phyloP scores from a whole-genome alignment of 2,329 filamentous ascomycete genomes.

The Biscogniauxia sp. region DNA sequence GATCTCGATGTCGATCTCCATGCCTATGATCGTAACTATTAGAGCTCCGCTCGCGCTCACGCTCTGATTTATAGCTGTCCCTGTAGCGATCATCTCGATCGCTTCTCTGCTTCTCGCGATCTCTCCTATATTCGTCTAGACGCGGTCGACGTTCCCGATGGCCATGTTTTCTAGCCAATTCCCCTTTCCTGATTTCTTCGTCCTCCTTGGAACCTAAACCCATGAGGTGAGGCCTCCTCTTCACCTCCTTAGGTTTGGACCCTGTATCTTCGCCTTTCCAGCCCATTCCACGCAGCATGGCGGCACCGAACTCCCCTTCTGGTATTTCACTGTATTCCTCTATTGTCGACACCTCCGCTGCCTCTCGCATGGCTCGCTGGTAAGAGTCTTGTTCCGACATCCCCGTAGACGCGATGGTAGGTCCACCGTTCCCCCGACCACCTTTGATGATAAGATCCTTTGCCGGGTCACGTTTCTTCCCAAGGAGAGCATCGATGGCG shows the following conservation, averaged over 20 bases:
- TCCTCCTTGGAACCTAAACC: slow-evolving; percentile 87
- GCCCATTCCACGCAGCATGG: slow-evolving; percentile 88
- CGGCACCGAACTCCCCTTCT: slow-evolving; percentile 91
- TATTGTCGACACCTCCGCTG: slow-evolving; percentile 73
- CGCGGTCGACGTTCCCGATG: slow-evolving; percentile 41
- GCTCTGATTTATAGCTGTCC: slow-evolving; percentile 46
- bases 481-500: slow-evolving; percentile 66
- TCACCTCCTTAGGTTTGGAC: slow-evolving; percentile 56
- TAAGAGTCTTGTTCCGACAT: slow-evolving; percentile 67
- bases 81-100: slow-evolving; percentile 39
- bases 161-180: slow-evolving; percentile 46
- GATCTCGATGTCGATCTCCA: slow-evolving; percentile 32
- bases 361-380: slow-evolving; percentile 63
- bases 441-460: slow-evolving; percentile 51
- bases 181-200: slow-evolving; percentile 66
- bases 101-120: slow-evolving; percentile 43
- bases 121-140: slow-evolving; percentile 50
- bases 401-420: slow-evolving; percentile 22
- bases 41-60: slow-evolving; percentile 41
- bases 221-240: slow-evolving; percentile 74
- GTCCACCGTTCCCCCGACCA: slow-evolving; percentile 12
- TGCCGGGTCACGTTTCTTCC: slow-evolving; percentile 47
- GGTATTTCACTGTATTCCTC: slow-evolving; percentile 87
- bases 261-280: slow-evolving; percentile 72
- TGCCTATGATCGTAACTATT: slow-evolving; percentile 28